Conservation (phyloP, 2,329 filamentous ascomycete species). For the Penicillium freii region DNA sequence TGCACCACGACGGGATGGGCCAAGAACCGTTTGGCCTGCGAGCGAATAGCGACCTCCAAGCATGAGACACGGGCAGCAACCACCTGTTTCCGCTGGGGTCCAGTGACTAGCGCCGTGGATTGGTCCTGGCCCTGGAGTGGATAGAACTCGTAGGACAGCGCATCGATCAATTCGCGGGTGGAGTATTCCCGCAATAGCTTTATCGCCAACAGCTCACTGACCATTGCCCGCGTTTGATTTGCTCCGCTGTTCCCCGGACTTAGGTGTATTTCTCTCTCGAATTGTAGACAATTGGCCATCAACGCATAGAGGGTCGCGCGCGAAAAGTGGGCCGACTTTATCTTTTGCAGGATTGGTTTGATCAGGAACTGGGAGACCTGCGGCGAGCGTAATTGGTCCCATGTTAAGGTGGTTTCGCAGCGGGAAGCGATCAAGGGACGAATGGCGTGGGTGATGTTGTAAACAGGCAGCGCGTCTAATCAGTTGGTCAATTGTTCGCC, state of each 20-base stretch:
- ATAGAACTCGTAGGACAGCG: constrained; percentile 91
- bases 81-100: constrained; percentile 47
- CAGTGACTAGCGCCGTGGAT: constrained; percentile 34
- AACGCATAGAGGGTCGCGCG: constrained; percentile 84
- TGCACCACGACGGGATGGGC: constrained; percentile 89
- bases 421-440: constrained; percentile 77
- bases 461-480: constrained; percentile 79
- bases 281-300: constrained; percentile 91
- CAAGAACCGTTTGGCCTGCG: constrained; percentile 87
- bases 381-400: constrained; percentile 93
- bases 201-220: constrained; percentile 87
- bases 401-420: constrained; percentile 88
- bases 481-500: constrained; percentile 1
- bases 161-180: constrained; percentile 87
- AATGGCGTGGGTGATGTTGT: constrained; percentile 86
- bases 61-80: constrained; percentile 78
- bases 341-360: constrained; percentile 91
- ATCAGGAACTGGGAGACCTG: constrained; percentile 94
- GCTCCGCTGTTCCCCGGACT: constrained; percentile 82
- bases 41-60: constrained; percentile 87
- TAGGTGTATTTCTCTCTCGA: constrained; percentile 78
- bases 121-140: constrained; percentile 76
- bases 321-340: constrained; percentile 78
- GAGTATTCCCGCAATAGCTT: constrained; percentile 86
- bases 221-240: constrained; percentile 78